phyloP scores from a whole-genome alignment of 148 eudicot genomes.

The Rhododendron henanense region DNA sequence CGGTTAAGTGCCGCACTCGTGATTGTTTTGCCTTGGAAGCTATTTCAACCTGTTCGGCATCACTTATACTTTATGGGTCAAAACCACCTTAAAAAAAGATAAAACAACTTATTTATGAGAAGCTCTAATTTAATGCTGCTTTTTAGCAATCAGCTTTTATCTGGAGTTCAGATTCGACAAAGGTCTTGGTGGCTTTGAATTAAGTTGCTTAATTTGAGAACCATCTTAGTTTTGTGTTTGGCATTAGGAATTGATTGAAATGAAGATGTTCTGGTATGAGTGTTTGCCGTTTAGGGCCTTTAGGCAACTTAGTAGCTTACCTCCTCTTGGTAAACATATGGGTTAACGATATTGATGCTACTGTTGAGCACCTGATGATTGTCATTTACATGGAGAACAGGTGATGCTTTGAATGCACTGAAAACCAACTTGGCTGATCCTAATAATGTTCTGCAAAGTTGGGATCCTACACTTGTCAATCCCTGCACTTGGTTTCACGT shows the following conservation, averaged over 20 bases:
- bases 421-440: conserved; percentile 63
- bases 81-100: background rate
- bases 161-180: background rate
- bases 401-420: conserved; percentile 73
- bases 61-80: background rate
- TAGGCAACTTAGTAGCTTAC: background rate
- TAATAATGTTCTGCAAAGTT: conserved; percentile 66
- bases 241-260: background rate
- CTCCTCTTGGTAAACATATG: background rate
- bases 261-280: background rate
- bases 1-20: background rate
- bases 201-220: background rate
- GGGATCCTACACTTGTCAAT: conserved; percentile 83
- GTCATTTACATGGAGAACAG: conserved; percentile 32
- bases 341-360: conserved; percentile 8
- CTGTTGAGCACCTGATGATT: conserved; percentile 15
- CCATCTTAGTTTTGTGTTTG: background rate
- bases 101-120: background rate
- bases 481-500: conserved; percentile 95
- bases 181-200: background rate
- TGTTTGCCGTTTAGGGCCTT: background rate
- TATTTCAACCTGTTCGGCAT: background rate
- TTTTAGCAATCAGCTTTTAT: background rate
- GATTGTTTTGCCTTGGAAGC: background rate
- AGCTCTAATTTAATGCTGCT: background rate